Evolutionary conservation across 1,284 basidiomycete species (phyloP).

Genomic region (Apiotrichum domesticum): DNA sequence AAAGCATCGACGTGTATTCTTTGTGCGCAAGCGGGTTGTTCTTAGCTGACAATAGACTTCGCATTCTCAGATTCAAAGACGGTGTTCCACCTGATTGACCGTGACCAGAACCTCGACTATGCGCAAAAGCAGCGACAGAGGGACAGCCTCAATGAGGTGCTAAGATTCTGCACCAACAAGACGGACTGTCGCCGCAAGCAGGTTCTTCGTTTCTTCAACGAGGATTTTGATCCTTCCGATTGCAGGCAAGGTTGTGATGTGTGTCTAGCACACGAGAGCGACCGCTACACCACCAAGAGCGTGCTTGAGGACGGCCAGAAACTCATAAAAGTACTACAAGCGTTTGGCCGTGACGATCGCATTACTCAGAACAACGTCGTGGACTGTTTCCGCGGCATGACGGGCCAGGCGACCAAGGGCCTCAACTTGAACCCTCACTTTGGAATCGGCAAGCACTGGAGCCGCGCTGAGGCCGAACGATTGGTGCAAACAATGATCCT

Average conservation of each 20-base stretch:
- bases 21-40: constrained; percentile 35
- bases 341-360: constrained; percentile 20
- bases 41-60: constrained; percentile 52
- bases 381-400: constrained; percentile 40
- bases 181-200: constrained; percentile 81
- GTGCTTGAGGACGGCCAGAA: constrained; percentile 34
- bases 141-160: constrained; percentile 56
- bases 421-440: constrained; percentile 31
- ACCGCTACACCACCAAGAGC: constrained; percentile 30
- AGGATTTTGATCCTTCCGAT: constrained; percentile 39
- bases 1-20: constrained; percentile 59
- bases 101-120: constrained; percentile 48
- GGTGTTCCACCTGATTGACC: constrained; percentile 54
- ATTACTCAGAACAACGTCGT: constrained; percentile 41
- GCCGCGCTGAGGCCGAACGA: constrained; percentile 36
- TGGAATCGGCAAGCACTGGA: constrained; percentile 39
- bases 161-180: constrained; percentile 71
- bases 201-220: constrained; percentile 56
- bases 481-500: constrained; percentile 41
- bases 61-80: constrained; percentile 51
- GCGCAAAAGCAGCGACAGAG: constrained; percentile 58
- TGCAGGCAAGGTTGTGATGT: constrained; percentile 46
- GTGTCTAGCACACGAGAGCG: constrained; percentile 34
- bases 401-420: constrained; percentile 27
- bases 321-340: constrained; percentile 35